Percentiles rank a stretch among this genome's conserved stretches.
Evolutionary conservation across 768 basidiomycete genomes (phyloP).

Genomic region (Rhizopogon rudus): DNA sequence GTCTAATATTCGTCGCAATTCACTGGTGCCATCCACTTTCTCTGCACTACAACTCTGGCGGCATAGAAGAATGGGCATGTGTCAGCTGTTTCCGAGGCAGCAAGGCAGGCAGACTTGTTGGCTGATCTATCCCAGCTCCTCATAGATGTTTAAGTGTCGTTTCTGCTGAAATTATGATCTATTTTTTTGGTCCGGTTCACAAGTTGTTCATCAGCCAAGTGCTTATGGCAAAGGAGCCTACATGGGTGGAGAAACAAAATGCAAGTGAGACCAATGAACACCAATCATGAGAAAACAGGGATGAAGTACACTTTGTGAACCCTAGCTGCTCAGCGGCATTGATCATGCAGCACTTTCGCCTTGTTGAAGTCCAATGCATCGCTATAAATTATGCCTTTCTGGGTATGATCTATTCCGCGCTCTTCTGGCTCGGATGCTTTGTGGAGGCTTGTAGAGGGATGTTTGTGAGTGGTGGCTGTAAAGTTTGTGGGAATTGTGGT

Average conservation of each 20-base stretch:
- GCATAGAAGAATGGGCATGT: slow-evolving; percentile 24
- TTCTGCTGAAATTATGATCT: not conserved
- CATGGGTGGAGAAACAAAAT: not conserved
- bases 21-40: slow-evolving; percentile 19
- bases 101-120: too few relatives aligned
- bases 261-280: not conserved
- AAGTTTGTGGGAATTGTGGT: too few relatives aligned
- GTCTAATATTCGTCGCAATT: slow-evolving; percentile 14
- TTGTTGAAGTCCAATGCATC: slow-evolving; percentile 74
- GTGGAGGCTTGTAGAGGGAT: too few relatives aligned
- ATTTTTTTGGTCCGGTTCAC: not conserved
- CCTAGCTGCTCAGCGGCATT: slow-evolving; percentile 63
- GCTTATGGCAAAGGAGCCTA: slow-evolving; percentile 91
- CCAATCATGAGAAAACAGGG: not conserved
- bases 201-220: slow-evolving; percentile 93
- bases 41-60: slow-evolving; percentile 6
- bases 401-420: slow-evolving; percentile 60
- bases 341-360: slow-evolving; percentile 62
- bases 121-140: too few relatives aligned
- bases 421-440: slow-evolving; percentile 21
- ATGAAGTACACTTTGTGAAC: slow-evolving; percentile 43
- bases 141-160: too few relatives aligned
- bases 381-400: slow-evolving; percentile 79
- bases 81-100: slow-evolving; percentile 11
- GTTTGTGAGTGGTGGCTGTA: too few relatives aligned